Conservation (phyloP, 2,329 filamentous ascomycete species). For the Colletotrichum sidae region DNA sequence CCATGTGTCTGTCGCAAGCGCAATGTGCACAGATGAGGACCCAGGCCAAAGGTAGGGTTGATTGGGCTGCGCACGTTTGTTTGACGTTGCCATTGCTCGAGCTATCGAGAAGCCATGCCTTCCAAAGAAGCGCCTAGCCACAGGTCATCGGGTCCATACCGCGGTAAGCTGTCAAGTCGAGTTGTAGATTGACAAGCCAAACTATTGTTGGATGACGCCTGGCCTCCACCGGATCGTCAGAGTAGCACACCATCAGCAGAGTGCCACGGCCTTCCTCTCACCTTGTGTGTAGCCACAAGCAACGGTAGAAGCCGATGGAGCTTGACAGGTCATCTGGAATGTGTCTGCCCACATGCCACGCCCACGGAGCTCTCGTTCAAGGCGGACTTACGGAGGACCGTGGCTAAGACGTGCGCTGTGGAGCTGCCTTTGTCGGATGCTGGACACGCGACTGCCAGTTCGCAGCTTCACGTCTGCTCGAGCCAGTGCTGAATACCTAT, state of each 20-base stretch:
- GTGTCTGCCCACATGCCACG: too few relatives aligned
- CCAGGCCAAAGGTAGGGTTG: slow-evolving; percentile 13
- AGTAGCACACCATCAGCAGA: too few relatives aligned
- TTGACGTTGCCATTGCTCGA: slow-evolving; percentile 28
- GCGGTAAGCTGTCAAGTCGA: slow-evolving; percentile 1
- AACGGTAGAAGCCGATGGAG: neutral
- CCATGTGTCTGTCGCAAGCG: slow-evolving; percentile 27
- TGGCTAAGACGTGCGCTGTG: too few relatives aligned
- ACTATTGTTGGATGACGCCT: slow-evolving; percentile 6
- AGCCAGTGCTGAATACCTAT: slow-evolving; percentile 1
- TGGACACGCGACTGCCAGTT: too few relatives aligned
- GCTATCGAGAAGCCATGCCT: slow-evolving; percentile 28
- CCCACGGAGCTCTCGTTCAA: too few relatives aligned
- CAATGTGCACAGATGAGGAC: slow-evolving; percentile 23
- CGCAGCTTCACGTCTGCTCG: neutral
- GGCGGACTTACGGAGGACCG: neutral
- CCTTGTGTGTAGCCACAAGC: slow-evolving; percentile 14
- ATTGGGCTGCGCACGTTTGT: slow-evolving; percentile 30
- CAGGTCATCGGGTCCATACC: neutral
- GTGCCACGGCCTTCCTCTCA: neutral
- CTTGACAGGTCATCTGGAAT: too few relatives aligned
- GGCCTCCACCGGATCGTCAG: too few relatives aligned
- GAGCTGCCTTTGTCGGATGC: too few relatives aligned
- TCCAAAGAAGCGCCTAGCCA: slow-evolving; percentile 2
- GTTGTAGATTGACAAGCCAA: slow-evolving; percentile 11